Percentiles rank a stretch among this genome's conserved stretches.
phyloP scores from a whole-genome alignment of 208 protist genomes.

The Wallacemonas sp. region DNA sequence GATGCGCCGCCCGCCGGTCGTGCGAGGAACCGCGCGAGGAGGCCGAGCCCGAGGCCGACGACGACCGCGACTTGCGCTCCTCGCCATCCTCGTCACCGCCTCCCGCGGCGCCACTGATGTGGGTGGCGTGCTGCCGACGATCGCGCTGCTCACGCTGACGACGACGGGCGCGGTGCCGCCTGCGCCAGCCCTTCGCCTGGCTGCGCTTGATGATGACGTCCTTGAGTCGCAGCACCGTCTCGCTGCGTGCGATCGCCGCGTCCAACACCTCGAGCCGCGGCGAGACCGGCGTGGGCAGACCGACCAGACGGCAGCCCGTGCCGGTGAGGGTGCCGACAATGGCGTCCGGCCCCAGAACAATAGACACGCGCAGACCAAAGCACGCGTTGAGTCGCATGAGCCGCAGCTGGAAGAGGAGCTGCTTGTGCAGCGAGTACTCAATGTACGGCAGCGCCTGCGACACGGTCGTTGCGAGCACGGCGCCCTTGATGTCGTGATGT shows the following conservation, averaged over 20 bases:
- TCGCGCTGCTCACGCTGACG: slow-evolving; percentile 5
- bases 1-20: background rate
- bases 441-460: slow-evolving; percentile 89
- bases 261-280: slow-evolving; percentile 75
- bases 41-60: background rate
- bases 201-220: slow-evolving; percentile 43
- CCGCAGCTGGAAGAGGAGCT: slow-evolving; percentile 88
- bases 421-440: slow-evolving; percentile 90
- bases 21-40: background rate
- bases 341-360: slow-evolving; percentile 65
- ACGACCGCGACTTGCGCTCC: background rate
- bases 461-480: slow-evolving; percentile 76
- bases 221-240: slow-evolving; percentile 68
- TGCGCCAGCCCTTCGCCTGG: slow-evolving; percentile 9
- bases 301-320: slow-evolving; percentile 75
- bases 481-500: slow-evolving; percentile 53
- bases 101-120: too few relatives aligned
- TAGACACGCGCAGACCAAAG: slow-evolving; percentile 78
- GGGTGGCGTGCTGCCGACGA: background rate
- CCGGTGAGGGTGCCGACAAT: slow-evolving; percentile 83
- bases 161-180: background rate
- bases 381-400: slow-evolving; percentile 84
- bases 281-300: slow-evolving; percentile 62
- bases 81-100: background rate
- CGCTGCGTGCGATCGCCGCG: slow-evolving; percentile 48